Evolutionary conservation across 1,284 basidiomycete genomes (phyloP).

Genomic region (Xerocomus nothofagi): DNA sequence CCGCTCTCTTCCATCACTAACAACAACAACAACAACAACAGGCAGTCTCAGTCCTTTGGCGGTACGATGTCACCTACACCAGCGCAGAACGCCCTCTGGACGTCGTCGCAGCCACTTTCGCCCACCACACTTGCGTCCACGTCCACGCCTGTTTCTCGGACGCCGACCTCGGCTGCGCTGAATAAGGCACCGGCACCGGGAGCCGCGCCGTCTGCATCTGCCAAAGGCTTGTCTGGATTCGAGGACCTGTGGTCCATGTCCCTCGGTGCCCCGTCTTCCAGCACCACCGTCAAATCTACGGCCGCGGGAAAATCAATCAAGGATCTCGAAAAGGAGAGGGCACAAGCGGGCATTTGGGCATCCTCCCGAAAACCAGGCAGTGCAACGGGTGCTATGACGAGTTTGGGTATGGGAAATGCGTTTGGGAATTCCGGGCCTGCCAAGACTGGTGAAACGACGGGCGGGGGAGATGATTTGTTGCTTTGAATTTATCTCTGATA

Average conservation of each 20-base stretch:
- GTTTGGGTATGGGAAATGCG: constrained; percentile 36
- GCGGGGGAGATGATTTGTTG: constrained; percentile 53
- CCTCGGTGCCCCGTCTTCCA: constrained; percentile 50
- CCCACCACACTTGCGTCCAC: constrained; percentile 13
- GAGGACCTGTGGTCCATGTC: constrained; percentile 92
- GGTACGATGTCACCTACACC: constrained; percentile 20
- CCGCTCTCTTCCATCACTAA: constrained; percentile 18
- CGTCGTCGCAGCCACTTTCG: constrained; percentile 29
- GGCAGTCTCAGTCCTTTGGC: constrained; percentile 20
- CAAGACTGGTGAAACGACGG: constrained; percentile 19
- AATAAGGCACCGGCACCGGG: constrained; percentile 26
- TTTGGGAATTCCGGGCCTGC: constrained; percentile 48
- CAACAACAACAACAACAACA: constrained; percentile 10
- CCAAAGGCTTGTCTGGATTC: constrained; percentile 54
- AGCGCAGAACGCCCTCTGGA: constrained; percentile 24
- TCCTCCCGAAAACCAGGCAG: constrained; percentile 35
- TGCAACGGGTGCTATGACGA: constrained; percentile 7
- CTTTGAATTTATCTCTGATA: constrained; percentile 37
- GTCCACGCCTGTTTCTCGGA: constrained; percentile 10
- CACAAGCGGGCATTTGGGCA: constrained; percentile 77
- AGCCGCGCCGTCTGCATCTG: constrained; percentile 25
- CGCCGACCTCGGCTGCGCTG: constrained; percentile 3
- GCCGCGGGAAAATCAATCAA: constrained; percentile 73
- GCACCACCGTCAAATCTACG: constrained; percentile 25
- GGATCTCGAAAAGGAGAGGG: constrained; percentile 86